Conservation (phyloP, 805 yeast genomes). For the Yarrowia hollandica region DNA sequence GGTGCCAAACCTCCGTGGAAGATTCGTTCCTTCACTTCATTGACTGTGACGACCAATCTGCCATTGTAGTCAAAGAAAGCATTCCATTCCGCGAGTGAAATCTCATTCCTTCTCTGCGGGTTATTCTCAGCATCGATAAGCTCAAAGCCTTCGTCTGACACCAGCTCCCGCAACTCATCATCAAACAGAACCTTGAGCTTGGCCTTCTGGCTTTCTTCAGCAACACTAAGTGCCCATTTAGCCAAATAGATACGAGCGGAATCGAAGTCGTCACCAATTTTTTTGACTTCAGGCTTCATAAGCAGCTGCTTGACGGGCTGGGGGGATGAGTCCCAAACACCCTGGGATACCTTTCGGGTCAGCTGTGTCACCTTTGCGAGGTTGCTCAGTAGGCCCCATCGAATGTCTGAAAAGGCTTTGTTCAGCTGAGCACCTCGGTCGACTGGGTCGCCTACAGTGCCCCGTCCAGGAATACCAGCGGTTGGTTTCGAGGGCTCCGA, state of each 20-base stretch:
- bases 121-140: constrained; percentile 52
- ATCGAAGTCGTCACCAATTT: constrained; percentile 86
- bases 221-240: constrained; percentile 94
- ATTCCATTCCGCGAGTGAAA: constrained; percentile 77
- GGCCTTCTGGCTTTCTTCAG: constrained; percentile 78
- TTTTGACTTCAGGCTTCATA: constrained; percentile 74
- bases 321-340: constrained; percentile 60
- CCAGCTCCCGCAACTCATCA: constrained; percentile 36
- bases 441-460: constrained; percentile 36
- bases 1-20: constrained; percentile 86
- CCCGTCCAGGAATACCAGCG: constrained; percentile 8
- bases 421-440: constrained; percentile 46
- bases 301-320: constrained; percentile 57
- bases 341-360: constrained; percentile 65
- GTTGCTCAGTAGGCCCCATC: constrained; percentile 83
- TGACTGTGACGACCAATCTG: constrained; percentile 64
- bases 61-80: constrained; percentile 81
- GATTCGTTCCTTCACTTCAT: constrained; percentile 76
- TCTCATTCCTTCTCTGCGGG: constrained; percentile 65
- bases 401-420: constrained; percentile 61
- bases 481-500: constrained; percentile 36
- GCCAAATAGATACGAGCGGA: constrained; percentile 90
- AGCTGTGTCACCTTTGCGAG: constrained; percentile 72
- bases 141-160: constrained; percentile 44
- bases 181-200: constrained; percentile 44